A percentile compares a stretch with the other conserved stretches of the same genome.
These are phyloP conservation scores for Dendrobium chrysotoxum DNA, from an alignment of 106 monocot genomes.

Conservation along the genomic window DNA sequence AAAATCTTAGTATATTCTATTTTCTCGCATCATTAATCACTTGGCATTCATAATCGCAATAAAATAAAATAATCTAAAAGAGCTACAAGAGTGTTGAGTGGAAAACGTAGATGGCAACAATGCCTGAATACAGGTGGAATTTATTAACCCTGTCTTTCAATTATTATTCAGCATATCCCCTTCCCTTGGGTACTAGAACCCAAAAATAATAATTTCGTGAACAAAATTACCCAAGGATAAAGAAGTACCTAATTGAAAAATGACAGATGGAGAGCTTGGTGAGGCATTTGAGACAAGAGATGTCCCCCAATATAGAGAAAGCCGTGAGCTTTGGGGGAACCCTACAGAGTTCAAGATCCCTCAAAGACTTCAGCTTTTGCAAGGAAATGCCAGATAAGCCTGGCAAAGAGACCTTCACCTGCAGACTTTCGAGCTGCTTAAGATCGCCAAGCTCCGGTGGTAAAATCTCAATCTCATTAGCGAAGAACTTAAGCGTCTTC, in stretches of 20 bases:
- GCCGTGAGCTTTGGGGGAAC: slow-evolving; percentile 41
- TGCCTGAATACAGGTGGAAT: background rate
- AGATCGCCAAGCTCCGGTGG: slow-evolving; percentile 47
- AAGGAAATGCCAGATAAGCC: slow-evolving; percentile 30
- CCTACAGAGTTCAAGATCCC: slow-evolving; percentile 55
- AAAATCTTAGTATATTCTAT: background rate
- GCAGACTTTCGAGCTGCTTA: slow-evolving; percentile 42
- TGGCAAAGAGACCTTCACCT: slow-evolving; percentile 45
- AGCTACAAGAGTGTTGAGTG: background rate
- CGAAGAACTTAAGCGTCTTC: slow-evolving; percentile 63
- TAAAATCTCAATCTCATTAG: slow-evolving; percentile 49
- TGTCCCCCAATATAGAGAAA: slow-evolving; percentile 38
- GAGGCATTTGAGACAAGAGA: slow-evolving; percentile 43
- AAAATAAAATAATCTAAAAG: background rate
- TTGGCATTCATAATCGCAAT: background rate
- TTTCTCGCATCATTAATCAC: background rate
- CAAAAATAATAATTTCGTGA: background rate
- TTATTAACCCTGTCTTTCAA: background rate
- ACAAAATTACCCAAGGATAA: background rate
- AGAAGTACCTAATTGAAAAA: slow-evolving; percentile 64
- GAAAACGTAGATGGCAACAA: background rate
- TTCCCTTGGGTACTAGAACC: background rate
- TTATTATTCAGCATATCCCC: background rate
- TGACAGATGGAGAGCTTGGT: slow-evolving; percentile 70
- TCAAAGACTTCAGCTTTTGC: slow-evolving; percentile 39